Base-by-base conservation (phyloP, 768 basidiomycete genomes). In the Zangia roseola region DNA sequence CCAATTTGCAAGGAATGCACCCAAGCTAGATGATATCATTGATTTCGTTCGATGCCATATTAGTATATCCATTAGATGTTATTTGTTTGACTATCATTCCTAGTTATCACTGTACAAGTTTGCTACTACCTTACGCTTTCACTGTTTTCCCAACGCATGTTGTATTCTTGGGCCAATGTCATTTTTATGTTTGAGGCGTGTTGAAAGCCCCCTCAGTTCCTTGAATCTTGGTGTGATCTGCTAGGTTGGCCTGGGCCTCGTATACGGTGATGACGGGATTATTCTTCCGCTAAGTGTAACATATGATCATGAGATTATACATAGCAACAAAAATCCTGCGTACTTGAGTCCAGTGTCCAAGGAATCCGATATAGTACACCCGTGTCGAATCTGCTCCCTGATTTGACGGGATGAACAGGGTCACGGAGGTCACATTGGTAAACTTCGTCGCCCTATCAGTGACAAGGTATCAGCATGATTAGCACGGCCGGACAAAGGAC, bases 241-340 rank as follows among this genome's bases (percentile, higher is more conserved):
- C 88, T 25, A 88, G 72, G 55, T 92, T 93, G 9, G 94, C 88
- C 55, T 88, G 86, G 0, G 88, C 71, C 67, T 97, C 94, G 58
- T 95, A 97, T 12, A 95, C 83, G 0, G 91, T 86, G 47, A 94
- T 79, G 33, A 91, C 77, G 1, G 93, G 90, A 51, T 84, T 80
- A 42, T 73, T 73, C 60, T 88, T 92, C 36, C 86, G 78, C 91
- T 94, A 58, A 13, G 34, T 45, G 35, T 19, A n/a, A 46, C 43
- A 37, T 55, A 23, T 38, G 21, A 49, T 21, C 26, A 16, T 37
- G 25, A 28, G 13, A 34, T 16, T 31, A 24, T 38, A 25, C 3
- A 14, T 20, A 30, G 34, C 12, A 2, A n/a, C 24, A 9, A 13
- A 28, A 8, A 26, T 12, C 13, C 6, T 6, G 28, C 68, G n/a